These are phyloP conservation scores for Tuber indicum DNA, from an alignment of 495 filamentous ascomycete species.

Conservation along the genomic window DNA sequence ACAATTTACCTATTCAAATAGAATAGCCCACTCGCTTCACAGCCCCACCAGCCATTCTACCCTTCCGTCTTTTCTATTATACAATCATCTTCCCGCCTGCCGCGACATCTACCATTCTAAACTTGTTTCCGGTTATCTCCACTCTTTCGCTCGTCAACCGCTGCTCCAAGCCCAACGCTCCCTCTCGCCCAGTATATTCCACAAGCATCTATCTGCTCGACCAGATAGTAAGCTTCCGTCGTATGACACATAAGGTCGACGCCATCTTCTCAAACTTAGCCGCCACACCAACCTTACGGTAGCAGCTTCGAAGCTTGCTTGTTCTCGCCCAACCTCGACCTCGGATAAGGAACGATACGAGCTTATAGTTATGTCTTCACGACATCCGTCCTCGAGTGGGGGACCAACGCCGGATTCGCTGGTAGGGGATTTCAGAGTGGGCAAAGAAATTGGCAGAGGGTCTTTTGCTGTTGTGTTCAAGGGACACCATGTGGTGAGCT, in stretches of 20 bases:
- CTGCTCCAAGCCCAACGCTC: not conserved
- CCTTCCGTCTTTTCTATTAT: not conserved
- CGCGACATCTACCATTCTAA: constrained; percentile 19
- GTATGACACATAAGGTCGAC: constrained; percentile 38
- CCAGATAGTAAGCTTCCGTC: constrained; percentile 21
- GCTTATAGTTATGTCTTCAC: constrained; percentile 34
- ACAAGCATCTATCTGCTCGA: constrained; percentile 16
- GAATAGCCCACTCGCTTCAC: constrained; percentile 7
- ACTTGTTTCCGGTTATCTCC: constrained; percentile 6
- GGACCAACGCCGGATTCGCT: constrained; percentile 35
- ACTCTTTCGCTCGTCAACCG: constrained; percentile 11
- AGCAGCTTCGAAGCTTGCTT: constrained; percentile 28
- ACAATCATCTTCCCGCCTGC: constrained; percentile 6
- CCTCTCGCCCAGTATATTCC: constrained; percentile 15
- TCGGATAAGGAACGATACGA: constrained; percentile 26
- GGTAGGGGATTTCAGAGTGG: constrained; percentile 38
- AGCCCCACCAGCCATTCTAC: not conserved
- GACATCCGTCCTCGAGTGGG: constrained; percentile 22
- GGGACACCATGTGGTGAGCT: constrained; percentile 38
- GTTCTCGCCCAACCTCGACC: constrained; percentile 5
- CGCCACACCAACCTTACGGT: constrained; percentile 28
- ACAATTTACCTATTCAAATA: not conserved
- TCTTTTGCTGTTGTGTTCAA: constrained; percentile 42
- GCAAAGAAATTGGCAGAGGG: constrained; percentile 40
- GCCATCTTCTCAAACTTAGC: constrained; percentile 31